Evolutionary conservation across 2,329 filamentous ascomycete genomes (phyloP), one percentile per base, ranked within the genome.

Genomic region (Monosporascus sp.): DNA sequence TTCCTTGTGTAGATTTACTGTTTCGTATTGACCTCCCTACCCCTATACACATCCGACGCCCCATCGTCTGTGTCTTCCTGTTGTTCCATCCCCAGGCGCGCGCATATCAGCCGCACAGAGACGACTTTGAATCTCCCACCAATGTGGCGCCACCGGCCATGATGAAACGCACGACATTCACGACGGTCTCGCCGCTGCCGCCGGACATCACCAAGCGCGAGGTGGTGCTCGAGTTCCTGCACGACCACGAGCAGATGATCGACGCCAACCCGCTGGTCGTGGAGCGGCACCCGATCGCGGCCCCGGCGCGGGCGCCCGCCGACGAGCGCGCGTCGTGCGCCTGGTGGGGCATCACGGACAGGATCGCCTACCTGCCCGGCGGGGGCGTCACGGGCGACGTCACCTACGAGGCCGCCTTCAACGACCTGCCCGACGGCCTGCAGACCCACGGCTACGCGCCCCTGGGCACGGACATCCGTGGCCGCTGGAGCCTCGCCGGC

Each of bases 361-460:
- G 82, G 63, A 85, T 95, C 61, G 77, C 82, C 50, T 91, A 90
- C 64, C 73, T 93, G 1, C 89, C 89, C 0, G 86, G 86, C 20
- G 81, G 80, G 11, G 62, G 85, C 4, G 76, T 81, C 44, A 79
- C 79, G 17, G 82, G 86, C 54, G 84, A 88, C 62, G 79, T 95
- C 53, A 83, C 79, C 31, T 96, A 95, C 74, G 89, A 86, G 42
- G 88, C 83, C 51, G 90, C 88, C 62, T 95, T 96, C 67, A 82
- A 90, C 69, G 82, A 95, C 64, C 75, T 90, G 20, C 74, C 83
- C 4, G 74, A 80, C 52, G 90, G 90, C 5, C 70, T 96, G 27
- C 85, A 91, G 71, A 95, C 90, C 15, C 90, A 95, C 67, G 85
- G 86, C 62, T 93, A 90, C 64, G 90, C 90, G 4, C 90, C 91